Evolutionary conservation across 768 basidiomycete species (phyloP).

Genomic region (Tremella fuciformis): DNA sequence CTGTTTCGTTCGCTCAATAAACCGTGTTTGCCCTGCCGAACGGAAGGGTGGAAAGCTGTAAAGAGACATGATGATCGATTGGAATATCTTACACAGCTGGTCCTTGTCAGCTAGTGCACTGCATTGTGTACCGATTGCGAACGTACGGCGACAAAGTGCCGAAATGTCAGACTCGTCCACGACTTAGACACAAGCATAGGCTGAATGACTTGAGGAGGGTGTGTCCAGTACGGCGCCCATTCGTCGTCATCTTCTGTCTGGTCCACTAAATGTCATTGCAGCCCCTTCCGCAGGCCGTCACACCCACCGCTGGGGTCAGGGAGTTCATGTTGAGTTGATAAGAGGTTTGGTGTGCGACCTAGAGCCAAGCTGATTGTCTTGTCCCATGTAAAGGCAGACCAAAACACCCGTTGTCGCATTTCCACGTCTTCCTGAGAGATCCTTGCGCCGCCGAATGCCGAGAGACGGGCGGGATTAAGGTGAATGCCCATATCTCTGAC

Average conservation of each 20-base stretch:
- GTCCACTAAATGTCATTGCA: slow-evolving; percentile 10
- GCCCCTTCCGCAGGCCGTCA: too few species aligned
- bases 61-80: slow-evolving; percentile 25
- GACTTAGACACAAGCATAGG: slow-evolving; percentile 17
- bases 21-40: background rate
- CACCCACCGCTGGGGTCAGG: slow-evolving; percentile 19
- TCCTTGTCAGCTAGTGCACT: background rate
- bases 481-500: slow-evolving; percentile 27
- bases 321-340: slow-evolving; percentile 21
- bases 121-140: background rate
- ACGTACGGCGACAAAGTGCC: slow-evolving; percentile 20
- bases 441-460: slow-evolving; percentile 24
- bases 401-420: slow-evolving; percentile 24
- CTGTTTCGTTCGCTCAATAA: slow-evolving; percentile 7
- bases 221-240: slow-evolving; percentile 22
- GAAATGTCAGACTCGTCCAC: slow-evolving; percentile 15
- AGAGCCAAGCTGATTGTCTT: slow-evolving; percentile 27
- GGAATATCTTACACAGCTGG: slow-evolving; percentile 27
- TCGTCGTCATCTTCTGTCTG: slow-evolving; percentile 25
- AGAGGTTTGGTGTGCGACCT: slow-evolving; percentile 23
- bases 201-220: slow-evolving; percentile 11
- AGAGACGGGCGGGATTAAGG: slow-evolving; percentile 20
- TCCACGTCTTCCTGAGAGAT: slow-evolving; percentile 25
- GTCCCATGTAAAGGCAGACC: slow-evolving; percentile 29
- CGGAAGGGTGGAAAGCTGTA: slow-evolving; percentile 17